phyloP scores from a whole-genome alignment of 2,329 filamentous ascomycete genomes.

The Penicillium brasilianum region DNA sequence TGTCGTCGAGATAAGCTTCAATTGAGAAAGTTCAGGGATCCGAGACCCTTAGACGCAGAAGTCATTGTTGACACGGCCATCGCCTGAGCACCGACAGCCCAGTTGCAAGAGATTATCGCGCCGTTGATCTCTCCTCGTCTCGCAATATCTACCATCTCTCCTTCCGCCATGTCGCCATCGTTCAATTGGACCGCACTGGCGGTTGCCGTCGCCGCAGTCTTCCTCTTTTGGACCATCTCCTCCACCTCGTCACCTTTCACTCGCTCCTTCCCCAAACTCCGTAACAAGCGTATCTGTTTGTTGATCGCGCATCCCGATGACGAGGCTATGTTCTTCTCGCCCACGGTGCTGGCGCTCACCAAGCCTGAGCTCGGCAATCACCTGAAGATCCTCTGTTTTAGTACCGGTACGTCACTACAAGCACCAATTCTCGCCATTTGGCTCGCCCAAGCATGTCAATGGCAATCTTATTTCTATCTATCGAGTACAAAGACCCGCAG shows the following conservation, averaged over 20 bases:
- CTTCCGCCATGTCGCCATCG: constrained; percentile 25
- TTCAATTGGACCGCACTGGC: constrained; percentile 37
- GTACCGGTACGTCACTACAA: constrained; percentile 66
- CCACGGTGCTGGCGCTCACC: constrained; percentile 83
- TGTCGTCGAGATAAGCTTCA: not conserved
- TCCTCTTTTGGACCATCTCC: constrained; percentile 51
- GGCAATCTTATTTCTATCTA: not conserved
- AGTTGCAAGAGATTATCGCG: not conserved
- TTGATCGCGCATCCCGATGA: constrained; percentile 98
- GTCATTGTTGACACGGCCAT: not conserved
- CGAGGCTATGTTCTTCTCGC: constrained; percentile 99
- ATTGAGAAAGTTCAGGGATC: not conserved
- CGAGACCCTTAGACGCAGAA: not conserved
- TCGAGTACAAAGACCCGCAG: not conserved
- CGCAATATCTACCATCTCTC: not conserved
- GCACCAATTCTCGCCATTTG: not conserved
- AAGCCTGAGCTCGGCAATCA: constrained; percentile 81
- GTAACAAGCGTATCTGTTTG: constrained; percentile 85
- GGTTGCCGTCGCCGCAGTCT: constrained; percentile 47
- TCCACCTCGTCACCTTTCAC: constrained; percentile 49
- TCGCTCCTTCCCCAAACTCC: constrained; percentile 62
- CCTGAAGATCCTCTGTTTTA: constrained; percentile 91
- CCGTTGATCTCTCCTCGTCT: not conserved
- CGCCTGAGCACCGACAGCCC: not conserved
- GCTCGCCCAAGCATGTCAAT: not conserved